phyloP scores from a whole-genome alignment of 2,329 filamentous ascomycete species.

The Fusarium armeniacum region DNA sequence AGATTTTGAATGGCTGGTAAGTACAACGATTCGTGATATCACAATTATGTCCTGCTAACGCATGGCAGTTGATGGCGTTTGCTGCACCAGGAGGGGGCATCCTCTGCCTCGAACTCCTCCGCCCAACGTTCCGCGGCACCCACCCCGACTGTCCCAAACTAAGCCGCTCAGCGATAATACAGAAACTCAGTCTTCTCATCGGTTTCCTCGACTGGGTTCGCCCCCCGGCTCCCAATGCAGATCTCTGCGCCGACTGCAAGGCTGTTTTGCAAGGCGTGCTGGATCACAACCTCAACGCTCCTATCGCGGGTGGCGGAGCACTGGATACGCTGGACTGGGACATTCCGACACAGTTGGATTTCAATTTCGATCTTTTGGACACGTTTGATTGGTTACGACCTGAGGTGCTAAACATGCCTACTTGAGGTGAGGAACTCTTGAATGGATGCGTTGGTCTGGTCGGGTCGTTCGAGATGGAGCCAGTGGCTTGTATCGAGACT shows the following conservation, averaged over 20 bases:
- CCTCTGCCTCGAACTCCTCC: slow-evolving; percentile 64
- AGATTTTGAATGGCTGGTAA: slow-evolving; percentile 66
- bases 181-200: slow-evolving; percentile 65
- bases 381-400: slow-evolving; percentile 63
- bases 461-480: slow-evolving; percentile 51
- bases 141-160: slow-evolving; percentile 55
- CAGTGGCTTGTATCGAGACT: slow-evolving; percentile 55
- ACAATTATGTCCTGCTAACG: neutral
- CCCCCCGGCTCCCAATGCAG: slow-evolving; percentile 62
- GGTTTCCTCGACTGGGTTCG: slow-evolving; percentile 67
- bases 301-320: slow-evolving; percentile 43
- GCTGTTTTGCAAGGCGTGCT: slow-evolving; percentile 65
- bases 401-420: slow-evolving; percentile 17
- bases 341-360: slow-evolving; percentile 51
- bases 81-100: slow-evolving; percentile 65
- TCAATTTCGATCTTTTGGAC: slow-evolving; percentile 64
- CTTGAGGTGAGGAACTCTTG: slow-evolving; percentile 36
- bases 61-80: slow-evolving; percentile 61
- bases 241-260: slow-evolving; percentile 63
- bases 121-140: slow-evolving; percentile 56
- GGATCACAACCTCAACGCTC: slow-evolving; percentile 63
- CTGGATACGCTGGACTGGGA: slow-evolving; percentile 55
- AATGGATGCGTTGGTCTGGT: slow-evolving; percentile 46
- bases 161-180: slow-evolving; percentile 64
- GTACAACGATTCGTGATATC: neutral